Evolutionary conservation across 2,329 filamentous ascomycete genomes (phyloP).

Genomic region (Colletotrichum agaves): DNA sequence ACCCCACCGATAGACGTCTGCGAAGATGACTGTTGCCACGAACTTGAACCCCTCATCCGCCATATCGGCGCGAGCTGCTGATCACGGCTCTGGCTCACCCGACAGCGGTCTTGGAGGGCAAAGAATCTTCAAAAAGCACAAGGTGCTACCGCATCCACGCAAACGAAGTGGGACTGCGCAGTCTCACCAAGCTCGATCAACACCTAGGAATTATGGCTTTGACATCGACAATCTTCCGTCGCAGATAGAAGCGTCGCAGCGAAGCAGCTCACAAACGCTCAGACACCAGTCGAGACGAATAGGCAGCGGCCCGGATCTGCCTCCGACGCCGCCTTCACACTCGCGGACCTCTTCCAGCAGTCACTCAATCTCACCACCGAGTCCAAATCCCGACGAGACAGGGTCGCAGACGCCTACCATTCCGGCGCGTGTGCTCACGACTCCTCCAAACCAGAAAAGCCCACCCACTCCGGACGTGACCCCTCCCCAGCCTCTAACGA

Average conservation of each 20-base stretch:
- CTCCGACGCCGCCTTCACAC: slow-evolving; percentile 72
- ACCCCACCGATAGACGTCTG: neutral
- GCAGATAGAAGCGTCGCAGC: slow-evolving; percentile 44
- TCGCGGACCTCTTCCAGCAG: slow-evolving; percentile 67
- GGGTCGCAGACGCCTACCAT: slow-evolving; percentile 52
- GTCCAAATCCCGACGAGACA: slow-evolving; percentile 51
- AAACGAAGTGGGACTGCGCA: slow-evolving; percentile 37
- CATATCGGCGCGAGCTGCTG: slow-evolving; percentile 47
- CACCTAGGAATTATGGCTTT: slow-evolving; percentile 36
- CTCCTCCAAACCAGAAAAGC: slow-evolving; percentile 72
- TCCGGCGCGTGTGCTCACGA: slow-evolving; percentile 57
- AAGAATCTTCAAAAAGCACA: slow-evolving; percentile 59
- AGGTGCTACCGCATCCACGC: slow-evolving; percentile 52
- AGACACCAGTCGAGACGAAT: slow-evolving; percentile 56
- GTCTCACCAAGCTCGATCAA: slow-evolving; percentile 34
- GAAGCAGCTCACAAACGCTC: slow-evolving; percentile 51
- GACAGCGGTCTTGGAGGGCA: slow-evolving; percentile 45
- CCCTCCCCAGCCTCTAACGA: slow-evolving; percentile 66
- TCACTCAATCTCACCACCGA: slow-evolving; percentile 57
- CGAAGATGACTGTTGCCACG: slow-evolving; percentile 42
- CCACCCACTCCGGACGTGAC: slow-evolving; percentile 82
- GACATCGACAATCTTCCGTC: slow-evolving; percentile 37
- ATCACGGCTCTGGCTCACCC: slow-evolving; percentile 44
- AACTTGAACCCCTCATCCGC: slow-evolving; percentile 43
- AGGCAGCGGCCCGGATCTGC: slow-evolving; percentile 60